phyloP scores from a whole-genome alignment of 805 yeast species.

The Teunomyces aglyptinius region DNA sequence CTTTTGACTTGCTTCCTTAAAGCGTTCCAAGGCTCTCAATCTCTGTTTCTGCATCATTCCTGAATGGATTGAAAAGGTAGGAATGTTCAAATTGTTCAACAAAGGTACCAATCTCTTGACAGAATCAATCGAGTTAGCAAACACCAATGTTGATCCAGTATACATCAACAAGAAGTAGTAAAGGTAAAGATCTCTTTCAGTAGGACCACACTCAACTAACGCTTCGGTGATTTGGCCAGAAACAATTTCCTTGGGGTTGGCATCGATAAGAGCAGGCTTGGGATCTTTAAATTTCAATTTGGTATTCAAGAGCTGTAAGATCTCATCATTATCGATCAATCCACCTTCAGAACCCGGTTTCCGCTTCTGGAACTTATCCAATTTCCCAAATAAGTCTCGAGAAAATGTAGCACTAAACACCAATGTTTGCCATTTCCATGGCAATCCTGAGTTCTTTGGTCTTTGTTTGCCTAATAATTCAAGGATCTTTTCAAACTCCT shows the following conservation, averaged over 20 bases:
- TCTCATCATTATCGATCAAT: constrained; percentile 52
- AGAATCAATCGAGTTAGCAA: constrained; percentile 93
- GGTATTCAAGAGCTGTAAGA: constrained; percentile 59
- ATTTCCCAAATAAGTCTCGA: constrained; percentile 73
- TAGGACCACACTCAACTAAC: constrained; percentile 84
- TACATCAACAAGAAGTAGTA: constrained; percentile 84
- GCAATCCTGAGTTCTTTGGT: constrained; percentile 32
- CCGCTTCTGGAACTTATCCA: constrained; percentile 39
- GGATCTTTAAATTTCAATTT: constrained; percentile 70
- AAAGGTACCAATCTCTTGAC: constrained; percentile 83
- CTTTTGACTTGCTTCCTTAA: constrained; percentile 50
- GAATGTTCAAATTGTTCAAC: constrained; percentile 64
- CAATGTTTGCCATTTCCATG: constrained; percentile 71
- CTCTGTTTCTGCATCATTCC: constrained; percentile 95
- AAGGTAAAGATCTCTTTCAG: constrained; percentile 84
- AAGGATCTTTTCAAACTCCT: constrained; percentile 80
- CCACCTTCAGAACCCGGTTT: constrained; percentile 25
- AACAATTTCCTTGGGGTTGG: constrained; percentile 80
- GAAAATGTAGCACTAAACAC: constrained; percentile 96
- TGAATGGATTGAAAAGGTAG: constrained; percentile 81
- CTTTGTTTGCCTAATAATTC: constrained; percentile 57
- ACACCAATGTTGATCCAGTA: constrained; percentile 86
- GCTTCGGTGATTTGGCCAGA: constrained; percentile 79
- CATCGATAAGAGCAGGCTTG: constrained; percentile 72
- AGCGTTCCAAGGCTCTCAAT: constrained; percentile 78